phyloP scores from a whole-genome alignment of 108 stramenopile genomes.

The Cyclotella sp. region DNA sequence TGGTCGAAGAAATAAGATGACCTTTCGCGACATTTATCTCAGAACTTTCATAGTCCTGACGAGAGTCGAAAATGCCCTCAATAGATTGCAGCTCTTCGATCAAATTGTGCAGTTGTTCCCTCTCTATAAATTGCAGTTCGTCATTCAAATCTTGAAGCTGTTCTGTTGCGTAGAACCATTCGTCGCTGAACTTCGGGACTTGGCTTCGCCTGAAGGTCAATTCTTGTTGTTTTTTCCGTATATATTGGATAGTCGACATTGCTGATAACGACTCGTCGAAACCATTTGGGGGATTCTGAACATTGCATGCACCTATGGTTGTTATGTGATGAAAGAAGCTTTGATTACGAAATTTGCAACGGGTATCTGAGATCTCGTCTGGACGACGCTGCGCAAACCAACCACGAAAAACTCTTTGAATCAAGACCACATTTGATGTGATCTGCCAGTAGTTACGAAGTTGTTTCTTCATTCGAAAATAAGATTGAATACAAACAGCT shows the following conservation, averaged over 20 bases:
- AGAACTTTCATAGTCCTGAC: neutral
- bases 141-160: slow-evolving; percentile 4
- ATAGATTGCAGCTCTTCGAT: neutral
- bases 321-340: neutral
- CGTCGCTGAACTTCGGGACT: slow-evolving; percentile 16
- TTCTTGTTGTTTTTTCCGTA: neutral
- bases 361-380: neutral
- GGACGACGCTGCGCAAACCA: neutral
- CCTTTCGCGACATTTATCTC: neutral
- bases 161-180: slow-evolving; percentile 16
- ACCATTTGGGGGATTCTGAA: neutral
- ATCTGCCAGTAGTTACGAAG: neutral
- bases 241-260: neutral
- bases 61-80: slow-evolving; percentile 5
- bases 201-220: neutral
- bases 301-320: too few species aligned
- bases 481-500: neutral
- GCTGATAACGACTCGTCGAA: neutral
- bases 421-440: neutral
- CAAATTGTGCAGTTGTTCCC: neutral
- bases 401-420: neutral
- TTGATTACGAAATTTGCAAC: neutral
- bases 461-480: slow-evolving; percentile 8
- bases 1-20: neutral
- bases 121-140: neutral